Evolutionary conservation across 306 rosid species (phyloP), one percentile per base, ranked within the genome.

Genomic region (Glycyrrhiza uralensis): DNA sequence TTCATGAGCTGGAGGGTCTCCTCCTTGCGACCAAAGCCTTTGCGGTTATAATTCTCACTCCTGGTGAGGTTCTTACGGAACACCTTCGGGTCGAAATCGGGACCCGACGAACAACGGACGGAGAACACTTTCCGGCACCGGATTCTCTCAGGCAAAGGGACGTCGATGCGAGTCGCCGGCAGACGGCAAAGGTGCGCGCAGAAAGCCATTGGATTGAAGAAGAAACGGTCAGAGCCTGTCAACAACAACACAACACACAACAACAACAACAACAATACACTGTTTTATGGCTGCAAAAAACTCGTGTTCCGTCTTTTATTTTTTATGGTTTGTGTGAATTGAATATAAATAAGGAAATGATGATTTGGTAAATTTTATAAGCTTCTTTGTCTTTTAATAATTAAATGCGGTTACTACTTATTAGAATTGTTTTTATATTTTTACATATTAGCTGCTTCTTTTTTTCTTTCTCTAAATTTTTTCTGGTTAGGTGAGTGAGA

Each of bases 21-120:
- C 17, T 91, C 93, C 83, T 94, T 89, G 80, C 82, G 70, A 9
- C 99, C 99, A 51, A 94, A 94, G 1, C 99, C 99, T 63, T 68
- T 80, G 24, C 97, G 96, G 32, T 94, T 94, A 64, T 94, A 94
- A 61, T 94, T 94, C 66, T 88, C 72, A 63, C 99, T 89, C 70
- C 97, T 74, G 2, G 97, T 89, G n/a, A 94, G 83, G 74, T 86
- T 94, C 91, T 84, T 88, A 5, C 99, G 79, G 91, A 94, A 94
- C 26, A 86, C 79, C 81, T 94, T 94, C 2, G 97, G 85, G 26
- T 94, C 97, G 66, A 94, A 94, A 14, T 89, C 85, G 23, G 97
- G 63, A 41, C 82, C 93, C 12, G 69, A 81, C 60, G 91, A 62
- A 82, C 93, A 94, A 38, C 89, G 76, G 24, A 94, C 81, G 41